phyloP scores from a whole-genome alignment of 257 asterid genomes.

The Gardenia jasminoides region DNA sequence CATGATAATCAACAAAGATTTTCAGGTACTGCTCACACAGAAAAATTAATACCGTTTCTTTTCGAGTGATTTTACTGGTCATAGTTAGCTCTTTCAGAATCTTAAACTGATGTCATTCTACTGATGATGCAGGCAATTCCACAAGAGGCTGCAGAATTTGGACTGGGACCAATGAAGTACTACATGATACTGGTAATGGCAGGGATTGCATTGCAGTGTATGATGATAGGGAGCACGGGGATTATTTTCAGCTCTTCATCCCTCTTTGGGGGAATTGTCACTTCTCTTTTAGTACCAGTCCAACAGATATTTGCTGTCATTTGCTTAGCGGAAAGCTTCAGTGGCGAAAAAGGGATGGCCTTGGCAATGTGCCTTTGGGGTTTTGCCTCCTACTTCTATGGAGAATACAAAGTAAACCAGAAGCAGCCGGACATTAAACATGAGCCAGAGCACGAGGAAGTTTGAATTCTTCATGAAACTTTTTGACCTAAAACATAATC shows the following conservation, averaged over 20 bases:
- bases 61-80: not conserved
- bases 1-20: conserved; percentile 35
- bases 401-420: conserved; percentile 23
- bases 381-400: conserved; percentile 38
- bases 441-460: conserved; percentile 10
- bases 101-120: not conserved
- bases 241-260: conserved; percentile 31
- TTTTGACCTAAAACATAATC: not conserved
- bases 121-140: conserved; percentile 26
- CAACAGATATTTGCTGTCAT: conserved; percentile 31
- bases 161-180: conserved; percentile 25
- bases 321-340: conserved; percentile 36
- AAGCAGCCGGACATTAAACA: not conserved
- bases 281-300: conserved; percentile 33
- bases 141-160: conserved; percentile 34
- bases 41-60: not conserved
- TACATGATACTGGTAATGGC: conserved; percentile 27
- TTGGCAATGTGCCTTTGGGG: conserved; percentile 38
- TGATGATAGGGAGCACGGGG: conserved; percentile 28
- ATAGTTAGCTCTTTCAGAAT: too few species aligned
- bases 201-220: conserved; percentile 26
- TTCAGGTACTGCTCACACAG: conserved; percentile 24
- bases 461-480: conserved; percentile 7
- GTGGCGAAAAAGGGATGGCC: conserved; percentile 31
- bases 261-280: conserved; percentile 28